Evolutionary conservation across 73 alveolate species (phyloP).

Genomic region (Breviolum minutum): DNA sequence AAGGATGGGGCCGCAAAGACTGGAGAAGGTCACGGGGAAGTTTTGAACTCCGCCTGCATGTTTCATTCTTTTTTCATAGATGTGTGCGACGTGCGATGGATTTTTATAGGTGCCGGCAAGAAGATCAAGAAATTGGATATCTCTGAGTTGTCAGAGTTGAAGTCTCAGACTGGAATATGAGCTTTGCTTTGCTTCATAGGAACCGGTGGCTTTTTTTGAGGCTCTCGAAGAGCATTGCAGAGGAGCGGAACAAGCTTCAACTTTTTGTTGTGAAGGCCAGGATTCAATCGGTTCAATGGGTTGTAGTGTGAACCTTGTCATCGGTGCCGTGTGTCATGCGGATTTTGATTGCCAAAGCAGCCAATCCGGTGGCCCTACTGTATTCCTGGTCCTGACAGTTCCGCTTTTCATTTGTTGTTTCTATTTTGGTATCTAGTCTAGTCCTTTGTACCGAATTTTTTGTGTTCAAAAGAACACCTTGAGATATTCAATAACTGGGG

Average conservation of each 20-base stretch:
- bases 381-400: too few species aligned
- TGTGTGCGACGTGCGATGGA: neutral
- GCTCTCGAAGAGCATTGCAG: conserved; percentile 91
- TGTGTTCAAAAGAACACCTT: too few species aligned
- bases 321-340: neutral
- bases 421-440: too few species aligned
- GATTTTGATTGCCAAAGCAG: neutral
- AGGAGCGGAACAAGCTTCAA: conserved; percentile 85
- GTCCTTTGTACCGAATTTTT: neutral
- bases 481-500: too few species aligned
- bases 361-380: too few species aligned
- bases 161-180: neutral
- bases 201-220: neutral
- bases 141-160: conserved; percentile 56
- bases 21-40: neutral
- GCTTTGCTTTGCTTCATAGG: neutral
- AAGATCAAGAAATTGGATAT: conserved; percentile 61
- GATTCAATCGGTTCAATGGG: too few species aligned
- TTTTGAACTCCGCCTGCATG: neutral
- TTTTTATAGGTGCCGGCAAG: conserved; percentile 18
- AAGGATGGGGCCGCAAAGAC: conserved; percentile 19
- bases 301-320: neutral
- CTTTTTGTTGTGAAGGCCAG: conserved; percentile 75
- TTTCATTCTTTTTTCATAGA: too few species aligned
- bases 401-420: too few species aligned